Evolutionary conservation across 768 basidiomycete genomes (phyloP), one percentile per base, ranked within the genome.

Genomic region (Hydnomerulius pinastri): DNA sequence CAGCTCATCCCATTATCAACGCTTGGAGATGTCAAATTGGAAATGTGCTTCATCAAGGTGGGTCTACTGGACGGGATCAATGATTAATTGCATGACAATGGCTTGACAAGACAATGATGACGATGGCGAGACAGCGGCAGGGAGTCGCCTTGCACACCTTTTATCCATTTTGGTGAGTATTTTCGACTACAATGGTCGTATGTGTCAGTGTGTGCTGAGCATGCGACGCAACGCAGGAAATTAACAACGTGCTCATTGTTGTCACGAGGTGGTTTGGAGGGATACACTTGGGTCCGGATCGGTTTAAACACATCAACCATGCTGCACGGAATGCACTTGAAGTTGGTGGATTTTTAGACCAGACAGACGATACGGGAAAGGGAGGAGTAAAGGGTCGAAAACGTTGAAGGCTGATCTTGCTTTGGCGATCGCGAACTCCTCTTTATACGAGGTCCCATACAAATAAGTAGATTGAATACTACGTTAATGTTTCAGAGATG

Each of bases 181-280:
- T 9, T 21, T 29, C 12, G 27, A 15, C 25, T 20, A 40, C 10
- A 6, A 11, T 9, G 21, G 17, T 33, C 18, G 49, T 21, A 46
- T 27, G 29, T n/a, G n/a, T n/a, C n/a, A n/a, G n/a, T n/a, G n/a
- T n/a, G n/a, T n/a, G n/a, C n/a, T n/a, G n/a, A n/a, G n/a, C n/a
- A n/a, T n/a, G n/a, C n/a, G n/a, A n/a, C n/a, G n/a, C n/a, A n/a
- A n/a, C 47, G 12, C 57, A 91, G 90, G 90, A 92, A 53, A 76
- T 88, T 18, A 80, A 85, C 51, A 80, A 95, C 59, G 90, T 97
- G 11, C 75, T 98, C 1, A 88, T 99, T 13, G 73, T 98, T 17
- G 96, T 99, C 11, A 92, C 94, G 4, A 84, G 96, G 32, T 96
- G 92, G 71, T 98, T 90, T 63, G 96, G 96, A 12, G 96, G 96